Base-by-base conservation (phyloP, 345 rosid genomes). In the Reutealis trisperma region DNA sequence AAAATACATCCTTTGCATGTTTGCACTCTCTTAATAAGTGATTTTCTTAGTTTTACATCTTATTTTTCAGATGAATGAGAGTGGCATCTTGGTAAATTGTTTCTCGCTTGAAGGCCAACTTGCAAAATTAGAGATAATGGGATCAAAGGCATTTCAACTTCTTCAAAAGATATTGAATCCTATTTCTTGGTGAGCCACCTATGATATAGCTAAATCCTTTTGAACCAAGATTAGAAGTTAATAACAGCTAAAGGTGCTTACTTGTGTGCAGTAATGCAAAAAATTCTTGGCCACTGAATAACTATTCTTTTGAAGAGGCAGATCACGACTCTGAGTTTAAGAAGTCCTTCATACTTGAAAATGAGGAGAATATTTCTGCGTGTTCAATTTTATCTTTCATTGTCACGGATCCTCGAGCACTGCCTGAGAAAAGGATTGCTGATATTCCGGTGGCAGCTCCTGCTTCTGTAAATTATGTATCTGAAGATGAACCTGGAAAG, bases 81-180 rank as follows among this genome's bases (percentile, higher is more conserved):
- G 73, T 63, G 84, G 90, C 75, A 74, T 74, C 41, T 74, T 72
- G 63, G 78, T 92, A 59, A 85, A 78, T 71, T 89, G 92, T 82
- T 77, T 85, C 72, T 95, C 93, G 57, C 90, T 88, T 5, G 99
- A 93, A 77, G 98, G 98, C 67, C 89, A 84, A 51, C 89, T 91
- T 85, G 92, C 92, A 77, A 92, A 86, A 82, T 76, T 95, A 70
- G 96, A 93, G 79, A 78, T 95, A 59, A 80, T 87, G 83, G 99
- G 98, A 71, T 71, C 90, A 77, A 87, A 85, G 79, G 92, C 92
- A 80, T 86, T 83, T 82, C 81, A 85, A 77, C 90, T 93, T 83
- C 92, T 95, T 80, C 87, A 87, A 62, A 88, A 88, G 85, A 83
- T 78, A 63, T 73, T 89, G 52, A 86, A 81, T 83, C 86, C 87